A percentile compares a stretch with the other conserved stretches of the same genome.
Conservation (phyloP, 345 rosid genomes). For the Raphanus sativus region DNA sequence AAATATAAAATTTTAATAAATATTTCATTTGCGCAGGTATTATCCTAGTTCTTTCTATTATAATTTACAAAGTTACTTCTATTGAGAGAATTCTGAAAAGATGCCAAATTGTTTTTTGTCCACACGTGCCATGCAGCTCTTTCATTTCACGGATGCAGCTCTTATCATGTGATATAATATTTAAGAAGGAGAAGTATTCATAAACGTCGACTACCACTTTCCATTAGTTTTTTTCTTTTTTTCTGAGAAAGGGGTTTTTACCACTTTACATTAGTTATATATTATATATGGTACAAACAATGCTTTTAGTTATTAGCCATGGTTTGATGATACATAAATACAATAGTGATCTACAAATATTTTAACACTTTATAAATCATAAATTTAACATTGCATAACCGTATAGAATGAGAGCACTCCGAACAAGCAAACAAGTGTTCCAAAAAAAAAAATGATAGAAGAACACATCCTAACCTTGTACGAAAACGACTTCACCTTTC, state of each 20-base stretch:
- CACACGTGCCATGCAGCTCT: not conserved
- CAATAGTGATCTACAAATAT: not conserved
- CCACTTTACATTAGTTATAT: too few species aligned
- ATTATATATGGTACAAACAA: too few species aligned
- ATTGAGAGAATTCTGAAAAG: not conserved
- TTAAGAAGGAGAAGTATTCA: not conserved
- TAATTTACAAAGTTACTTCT: not conserved
- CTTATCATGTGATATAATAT: not conserved
- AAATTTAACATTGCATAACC: not conserved
- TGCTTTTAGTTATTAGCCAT: not conserved
- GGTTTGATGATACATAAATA: not conserved
- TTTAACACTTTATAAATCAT: not conserved
- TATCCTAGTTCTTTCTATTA: too few species aligned
- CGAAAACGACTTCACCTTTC: not conserved
- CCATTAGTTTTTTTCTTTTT: not conserved
- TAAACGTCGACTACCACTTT: not conserved
- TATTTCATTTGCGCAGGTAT: too few species aligned
- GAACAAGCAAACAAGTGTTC: not conserved
- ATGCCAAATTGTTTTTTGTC: not conserved
- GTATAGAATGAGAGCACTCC: not conserved
- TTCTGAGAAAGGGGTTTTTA: too few species aligned
- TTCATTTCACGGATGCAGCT: too few species aligned
- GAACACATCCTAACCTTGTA: not conserved
- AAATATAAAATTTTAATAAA: too few species aligned
- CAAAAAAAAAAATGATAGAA: too few species aligned